phyloP scores from a whole-genome alignment of 331 rosid genomes.

The Phaseolus coccineus region DNA sequence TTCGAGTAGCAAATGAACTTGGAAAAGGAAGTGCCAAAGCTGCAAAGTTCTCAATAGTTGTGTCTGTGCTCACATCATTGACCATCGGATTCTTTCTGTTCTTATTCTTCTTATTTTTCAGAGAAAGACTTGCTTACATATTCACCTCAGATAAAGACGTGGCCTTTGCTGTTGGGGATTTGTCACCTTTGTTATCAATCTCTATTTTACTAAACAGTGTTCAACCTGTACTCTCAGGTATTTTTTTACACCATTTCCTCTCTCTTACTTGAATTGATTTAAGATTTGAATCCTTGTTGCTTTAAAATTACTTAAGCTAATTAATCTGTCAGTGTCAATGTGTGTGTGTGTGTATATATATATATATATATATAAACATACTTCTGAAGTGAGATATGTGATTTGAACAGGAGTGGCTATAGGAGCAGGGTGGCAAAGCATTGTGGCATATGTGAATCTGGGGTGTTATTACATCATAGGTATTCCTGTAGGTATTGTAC shows the following conservation, averaged over 20 bases:
- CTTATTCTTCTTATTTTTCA: constrained; percentile 55
- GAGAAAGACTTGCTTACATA: constrained; percentile 57
- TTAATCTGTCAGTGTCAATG: background rate
- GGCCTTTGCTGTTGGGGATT: constrained; percentile 54
- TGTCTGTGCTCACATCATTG: constrained; percentile 53
- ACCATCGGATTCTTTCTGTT: constrained; percentile 56
- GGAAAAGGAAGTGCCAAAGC: constrained; percentile 66
- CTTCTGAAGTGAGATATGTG: background rate
- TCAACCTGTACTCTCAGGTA: constrained; percentile 71
- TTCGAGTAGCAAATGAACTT: constrained; percentile 65
- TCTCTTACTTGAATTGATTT: background rate
- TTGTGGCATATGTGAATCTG: constrained; percentile 65
- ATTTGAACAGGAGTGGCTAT: constrained; percentile 59
- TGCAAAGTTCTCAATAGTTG: constrained; percentile 59
- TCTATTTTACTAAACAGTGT: constrained; percentile 62
- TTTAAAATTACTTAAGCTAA: background rate
- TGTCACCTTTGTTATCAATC: constrained; percentile 65
- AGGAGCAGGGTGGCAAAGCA: constrained; percentile 73
- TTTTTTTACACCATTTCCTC: background rate
- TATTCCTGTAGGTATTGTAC: constrained; percentile 61
- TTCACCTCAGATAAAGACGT: constrained; percentile 54
- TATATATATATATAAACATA: background rate
- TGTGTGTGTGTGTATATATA: too few relatives aligned
- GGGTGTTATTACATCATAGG: constrained; percentile 66
- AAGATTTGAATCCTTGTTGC: background rate